Percentiles rank a stretch among this genome's conserved stretches.
These are phyloP conservation scores for Beta macrorhiza DNA, from an alignment of 179 eudicot genomes.

Conservation along the genomic window DNA sequence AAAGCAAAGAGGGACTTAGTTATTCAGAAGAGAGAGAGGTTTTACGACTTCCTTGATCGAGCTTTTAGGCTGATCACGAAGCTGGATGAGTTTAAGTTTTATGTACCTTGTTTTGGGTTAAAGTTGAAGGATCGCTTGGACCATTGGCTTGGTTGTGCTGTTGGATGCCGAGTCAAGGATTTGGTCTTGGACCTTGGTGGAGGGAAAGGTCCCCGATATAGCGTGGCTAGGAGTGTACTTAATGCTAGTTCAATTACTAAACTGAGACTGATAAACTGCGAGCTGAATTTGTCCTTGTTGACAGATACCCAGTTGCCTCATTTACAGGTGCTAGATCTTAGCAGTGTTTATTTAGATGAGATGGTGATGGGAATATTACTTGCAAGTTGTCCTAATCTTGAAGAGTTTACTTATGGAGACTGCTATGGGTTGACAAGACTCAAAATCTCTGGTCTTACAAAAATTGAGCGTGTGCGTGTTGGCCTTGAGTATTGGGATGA, in stretches of 20 bases:
- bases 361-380: background rate
- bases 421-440: slow-evolving; percentile 7
- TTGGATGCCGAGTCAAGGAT: too few relatives aligned
- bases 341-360: background rate
- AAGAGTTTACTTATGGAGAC: background rate
- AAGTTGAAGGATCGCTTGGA: too few relatives aligned
- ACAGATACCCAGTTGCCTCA: background rate
- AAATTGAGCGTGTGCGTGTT: too few relatives aligned
- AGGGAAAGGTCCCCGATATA: too few relatives aligned
- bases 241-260: background rate
- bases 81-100: too few relatives aligned
- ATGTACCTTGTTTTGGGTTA: too few relatives aligned
- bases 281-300: background rate
- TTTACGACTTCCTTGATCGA: too few relatives aligned
- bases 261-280: background rate
- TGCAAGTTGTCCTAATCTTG: slow-evolving; percentile 10
- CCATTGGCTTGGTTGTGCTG: too few relatives aligned
- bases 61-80: too few relatives aligned
- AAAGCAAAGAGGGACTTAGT: too few relatives aligned
- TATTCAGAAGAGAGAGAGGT: background rate
- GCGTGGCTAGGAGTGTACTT: background rate
- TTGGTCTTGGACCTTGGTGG: too few relatives aligned
- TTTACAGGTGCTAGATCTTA: background rate
- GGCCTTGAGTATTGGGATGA: too few relatives aligned
- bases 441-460: slow-evolving; percentile 6